A percentile compares a stretch with the other conserved stretches of the same genome.
Evolutionary conservation across 2,329 filamentous ascomycete species (phyloP).

Genomic region (Fonsecaea monophora): DNA sequence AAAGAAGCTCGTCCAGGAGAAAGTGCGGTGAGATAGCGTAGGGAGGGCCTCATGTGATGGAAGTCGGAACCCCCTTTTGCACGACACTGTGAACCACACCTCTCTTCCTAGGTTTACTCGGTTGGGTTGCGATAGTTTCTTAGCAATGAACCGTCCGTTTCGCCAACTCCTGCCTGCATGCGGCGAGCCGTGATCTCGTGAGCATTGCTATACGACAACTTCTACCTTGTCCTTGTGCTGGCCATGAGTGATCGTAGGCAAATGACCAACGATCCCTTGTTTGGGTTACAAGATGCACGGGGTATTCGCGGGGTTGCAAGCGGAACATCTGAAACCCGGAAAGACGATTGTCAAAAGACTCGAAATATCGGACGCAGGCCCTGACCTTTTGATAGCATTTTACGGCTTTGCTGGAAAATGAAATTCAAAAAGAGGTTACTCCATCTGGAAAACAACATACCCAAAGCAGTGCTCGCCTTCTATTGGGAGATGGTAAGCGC

Average conservation of each 20-base stretch:
- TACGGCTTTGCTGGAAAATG: constrained; percentile 29
- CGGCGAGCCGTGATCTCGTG: constrained; percentile 12
- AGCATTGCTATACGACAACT: not conserved
- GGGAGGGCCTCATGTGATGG: constrained; percentile 29
- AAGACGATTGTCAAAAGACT: too few species aligned
- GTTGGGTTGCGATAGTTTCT: not conserved
- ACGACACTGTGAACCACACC: not conserved
- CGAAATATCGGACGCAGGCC: not conserved
- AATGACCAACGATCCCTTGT: not conserved
- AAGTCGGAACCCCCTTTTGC: not conserved
- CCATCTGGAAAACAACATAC: constrained; percentile 14
- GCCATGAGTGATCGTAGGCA: not conserved
- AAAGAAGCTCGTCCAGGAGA: constrained; percentile 20
- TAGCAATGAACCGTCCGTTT: not conserved
- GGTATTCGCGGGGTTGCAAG: not conserved
- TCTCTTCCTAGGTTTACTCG: not conserved
- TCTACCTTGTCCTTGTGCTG: not conserved
- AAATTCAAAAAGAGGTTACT: constrained; percentile 14
- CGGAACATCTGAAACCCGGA: not conserved
- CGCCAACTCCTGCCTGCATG: constrained; percentile 3
- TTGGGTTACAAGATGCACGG: not conserved
- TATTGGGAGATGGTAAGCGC: not conserved
- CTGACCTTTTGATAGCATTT: constrained; percentile 33
- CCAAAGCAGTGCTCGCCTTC: constrained; percentile 13
- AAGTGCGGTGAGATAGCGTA: constrained; percentile 31